phyloP scores from a whole-genome alignment of 352 stramenopile species.

The Phytophthora litchii region DNA sequence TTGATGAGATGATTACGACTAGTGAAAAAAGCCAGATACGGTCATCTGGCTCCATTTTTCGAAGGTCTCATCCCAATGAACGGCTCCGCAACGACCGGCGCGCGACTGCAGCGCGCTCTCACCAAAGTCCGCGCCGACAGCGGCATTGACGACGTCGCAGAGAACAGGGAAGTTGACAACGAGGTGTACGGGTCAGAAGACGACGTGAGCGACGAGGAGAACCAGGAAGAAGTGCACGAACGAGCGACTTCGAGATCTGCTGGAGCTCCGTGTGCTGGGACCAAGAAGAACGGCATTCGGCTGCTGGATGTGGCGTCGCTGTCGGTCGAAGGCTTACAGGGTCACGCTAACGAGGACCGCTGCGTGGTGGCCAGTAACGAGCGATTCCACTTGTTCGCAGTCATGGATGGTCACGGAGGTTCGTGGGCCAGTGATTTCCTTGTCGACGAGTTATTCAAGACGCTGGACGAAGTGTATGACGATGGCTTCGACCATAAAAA shows the following conservation, averaged over 20 bases:
- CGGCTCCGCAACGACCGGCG: background rate
- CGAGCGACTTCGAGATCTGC: constrained; percentile 1
- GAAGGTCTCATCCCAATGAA: constrained; percentile 12
- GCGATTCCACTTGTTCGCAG: constrained; percentile 66
- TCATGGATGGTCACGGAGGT: constrained; percentile 81
- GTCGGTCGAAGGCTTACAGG: constrained; percentile 54
- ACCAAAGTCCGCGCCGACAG: constrained; percentile 35
- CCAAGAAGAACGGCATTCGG: constrained; percentile 42
- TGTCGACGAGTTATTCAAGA: constrained; percentile 48
- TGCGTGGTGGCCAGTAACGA: constrained; percentile 54
- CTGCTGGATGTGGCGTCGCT: constrained; percentile 46
- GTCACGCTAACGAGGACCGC: constrained; percentile 75
- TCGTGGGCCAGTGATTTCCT: constrained; percentile 63
- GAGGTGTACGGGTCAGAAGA: constrained; percentile 17
- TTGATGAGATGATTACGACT: constrained; percentile 11
- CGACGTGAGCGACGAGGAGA: constrained; percentile 16
- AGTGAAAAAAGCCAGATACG: constrained; percentile 17
- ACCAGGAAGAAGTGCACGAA: constrained; percentile 15
- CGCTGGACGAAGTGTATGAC: constrained; percentile 52
- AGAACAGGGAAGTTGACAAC: constrained; percentile 8
- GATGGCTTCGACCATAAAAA: constrained; percentile 44
- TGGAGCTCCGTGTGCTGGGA: constrained; percentile 2
- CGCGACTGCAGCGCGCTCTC: constrained; percentile 33
- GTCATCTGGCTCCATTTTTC: background rate
- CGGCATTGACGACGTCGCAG: background rate